These are phyloP conservation scores for Fusarium chuoi DNA, from an alignment of 2,329 filamentous ascomycete genomes.

Conservation along the genomic window DNA sequence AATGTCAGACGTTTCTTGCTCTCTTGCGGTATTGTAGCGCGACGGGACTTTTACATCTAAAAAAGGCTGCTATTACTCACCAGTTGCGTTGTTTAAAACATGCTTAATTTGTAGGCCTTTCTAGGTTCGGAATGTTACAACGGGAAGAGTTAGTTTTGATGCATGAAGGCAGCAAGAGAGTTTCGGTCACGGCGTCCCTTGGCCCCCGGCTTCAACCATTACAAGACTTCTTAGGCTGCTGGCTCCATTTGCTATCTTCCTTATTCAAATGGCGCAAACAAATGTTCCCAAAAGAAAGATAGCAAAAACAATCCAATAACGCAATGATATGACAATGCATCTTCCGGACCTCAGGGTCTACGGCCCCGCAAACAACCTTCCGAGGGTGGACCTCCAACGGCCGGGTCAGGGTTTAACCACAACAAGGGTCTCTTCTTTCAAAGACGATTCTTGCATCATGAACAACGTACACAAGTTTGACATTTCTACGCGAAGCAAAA, in stretches of 20 bases:
- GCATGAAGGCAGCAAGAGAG: not conserved
- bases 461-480: not conserved
- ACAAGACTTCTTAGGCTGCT: not conserved
- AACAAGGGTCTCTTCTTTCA: not conserved
- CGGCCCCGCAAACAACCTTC: slow-evolving; percentile 29
- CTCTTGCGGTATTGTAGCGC: not conserved
- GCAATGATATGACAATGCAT: slow-evolving; percentile 13
- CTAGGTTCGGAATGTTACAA: not conserved
- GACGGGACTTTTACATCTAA: not conserved
- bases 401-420: slow-evolving; percentile 17
- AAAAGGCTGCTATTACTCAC: not conserved
- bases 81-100: not conserved
- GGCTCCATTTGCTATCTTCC: not conserved
- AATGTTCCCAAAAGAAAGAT: not conserved
- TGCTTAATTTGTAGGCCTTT: not conserved
- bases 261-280: not conserved
- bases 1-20: not conserved
- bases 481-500: not conserved
- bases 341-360: slow-evolving; percentile 21
- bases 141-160: not conserved
- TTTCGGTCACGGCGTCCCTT: no score
- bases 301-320: not conserved
- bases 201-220: not conserved
- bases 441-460: slow-evolving; percentile 20
- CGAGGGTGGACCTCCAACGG: slow-evolving; percentile 29